phyloP scores from a whole-genome alignment of 257 asterid species.

The Solanum virginianum region DNA sequence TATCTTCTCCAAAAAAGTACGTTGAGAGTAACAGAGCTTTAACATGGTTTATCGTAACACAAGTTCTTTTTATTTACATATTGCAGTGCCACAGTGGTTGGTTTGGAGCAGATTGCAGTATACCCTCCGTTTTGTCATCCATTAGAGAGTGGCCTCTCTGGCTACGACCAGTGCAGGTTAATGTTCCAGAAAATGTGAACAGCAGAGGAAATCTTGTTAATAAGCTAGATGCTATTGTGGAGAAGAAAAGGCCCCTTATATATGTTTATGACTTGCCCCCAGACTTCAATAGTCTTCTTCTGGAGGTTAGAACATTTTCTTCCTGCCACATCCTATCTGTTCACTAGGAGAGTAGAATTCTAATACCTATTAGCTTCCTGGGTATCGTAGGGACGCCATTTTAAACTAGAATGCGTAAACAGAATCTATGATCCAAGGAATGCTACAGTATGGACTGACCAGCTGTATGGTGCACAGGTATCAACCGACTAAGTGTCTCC shows the following conservation, averaged over 20 bases:
- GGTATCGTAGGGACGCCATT: slow-evolving; percentile 70
- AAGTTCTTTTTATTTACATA: background rate
- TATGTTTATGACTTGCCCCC: slow-evolving; percentile 90
- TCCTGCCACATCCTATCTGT: background rate
- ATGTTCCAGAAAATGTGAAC: slow-evolving; percentile 33
- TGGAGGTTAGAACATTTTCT: slow-evolving; percentile 44
- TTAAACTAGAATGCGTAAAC: slow-evolving; percentile 71
- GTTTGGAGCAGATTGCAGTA: slow-evolving; percentile 91
- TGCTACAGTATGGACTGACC: slow-evolving; percentile 81
- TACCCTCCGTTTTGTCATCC: slow-evolving; percentile 71
- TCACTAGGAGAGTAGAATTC: background rate
- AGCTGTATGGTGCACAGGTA: slow-evolving; percentile 96
- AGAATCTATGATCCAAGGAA: slow-evolving; percentile 73
- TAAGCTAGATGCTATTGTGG: slow-evolving; percentile 45
- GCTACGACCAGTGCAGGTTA: slow-evolving; percentile 74
- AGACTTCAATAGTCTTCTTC: slow-evolving; percentile 76
- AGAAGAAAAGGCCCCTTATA: slow-evolving; percentile 76
- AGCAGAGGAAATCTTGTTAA: slow-evolving; percentile 20
- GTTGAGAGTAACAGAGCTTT: background rate
- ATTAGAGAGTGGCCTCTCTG: slow-evolving; percentile 74
- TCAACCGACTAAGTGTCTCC: background rate
- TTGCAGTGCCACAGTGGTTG: slow-evolving; percentile 81
- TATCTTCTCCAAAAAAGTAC: background rate
- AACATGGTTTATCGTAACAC: background rate
- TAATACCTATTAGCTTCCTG: background rate